Conservation (phyloP, 2,329 filamentous ascomycete species). For the Pseudopyricularia cyperi region DNA sequence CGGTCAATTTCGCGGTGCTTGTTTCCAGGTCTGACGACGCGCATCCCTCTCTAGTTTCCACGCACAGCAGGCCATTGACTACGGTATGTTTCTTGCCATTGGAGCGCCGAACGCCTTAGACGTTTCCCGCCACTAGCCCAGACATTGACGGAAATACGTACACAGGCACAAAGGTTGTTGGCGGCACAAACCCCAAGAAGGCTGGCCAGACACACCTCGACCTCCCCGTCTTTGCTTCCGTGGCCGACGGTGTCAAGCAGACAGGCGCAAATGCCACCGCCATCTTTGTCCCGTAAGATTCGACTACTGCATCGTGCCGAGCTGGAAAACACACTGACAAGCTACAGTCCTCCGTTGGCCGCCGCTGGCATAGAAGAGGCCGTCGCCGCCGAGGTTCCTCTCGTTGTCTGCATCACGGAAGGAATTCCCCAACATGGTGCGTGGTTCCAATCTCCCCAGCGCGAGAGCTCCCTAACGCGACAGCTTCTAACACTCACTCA, state of each 20-base stretch:
- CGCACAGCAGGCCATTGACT: conserved; percentile 94
- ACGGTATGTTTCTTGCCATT: conserved; percentile 47
- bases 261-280: conserved; percentile 85
- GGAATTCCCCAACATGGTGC: conserved; percentile 93
- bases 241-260: conserved; percentile 77
- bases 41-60: conserved; percentile 58
- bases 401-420: conserved; percentile 96
- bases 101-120: background rate
- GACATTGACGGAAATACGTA: background rate
- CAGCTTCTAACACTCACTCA: conserved; percentile 21
- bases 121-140: background rate
- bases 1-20: background rate
- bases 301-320: background rate
- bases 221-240: conserved; percentile 84
- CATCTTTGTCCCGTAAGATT: conserved; percentile 82
- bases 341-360: conserved; percentile 66
- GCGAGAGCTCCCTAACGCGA: too few species aligned
- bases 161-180: conserved; percentile 87
- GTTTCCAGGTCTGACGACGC: background rate
- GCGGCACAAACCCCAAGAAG: conserved; percentile 98
- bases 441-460: conserved; percentile 19
- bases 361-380: conserved; percentile 96
- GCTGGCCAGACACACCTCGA: conserved; percentile 81
- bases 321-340: conserved; percentile 7
- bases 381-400: conserved; percentile 79